phyloP scores from a whole-genome alignment of 805 yeast genomes.

The Saccharomyces paradoxus region DNA sequence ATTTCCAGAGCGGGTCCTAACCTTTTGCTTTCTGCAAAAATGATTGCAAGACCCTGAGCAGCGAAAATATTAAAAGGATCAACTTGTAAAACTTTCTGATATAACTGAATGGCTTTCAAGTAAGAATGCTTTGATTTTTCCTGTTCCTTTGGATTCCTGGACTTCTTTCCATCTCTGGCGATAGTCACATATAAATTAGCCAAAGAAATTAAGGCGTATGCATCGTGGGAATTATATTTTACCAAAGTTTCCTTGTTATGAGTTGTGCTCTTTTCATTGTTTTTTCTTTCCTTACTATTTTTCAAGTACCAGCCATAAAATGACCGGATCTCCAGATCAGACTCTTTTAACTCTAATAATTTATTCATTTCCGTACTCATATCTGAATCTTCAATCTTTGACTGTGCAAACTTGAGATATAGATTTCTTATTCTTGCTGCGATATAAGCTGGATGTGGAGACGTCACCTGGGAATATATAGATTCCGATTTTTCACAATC shows the following conservation, averaged over 20 bases:
- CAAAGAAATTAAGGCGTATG: slow-evolving; percentile 79
- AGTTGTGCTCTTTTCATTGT: slow-evolving; percentile 55
- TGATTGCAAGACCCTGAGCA: slow-evolving; percentile 94
- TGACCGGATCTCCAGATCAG: slow-evolving; percentile 76
- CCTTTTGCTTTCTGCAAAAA: slow-evolving; percentile 78
- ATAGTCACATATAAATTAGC: slow-evolving; percentile 79
- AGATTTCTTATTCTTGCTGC: slow-evolving; percentile 69
- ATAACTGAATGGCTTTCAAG: slow-evolving; percentile 84
- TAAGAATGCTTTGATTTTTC: slow-evolving; percentile 64
- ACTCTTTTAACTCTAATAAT: slow-evolving; percentile 46
- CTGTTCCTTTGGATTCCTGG: slow-evolving; percentile 31
- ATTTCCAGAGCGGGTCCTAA: slow-evolving; percentile 72
- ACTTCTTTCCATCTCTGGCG: slow-evolving; percentile 64
- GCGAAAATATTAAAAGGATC: slow-evolving; percentile 88
- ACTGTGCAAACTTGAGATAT: slow-evolving; percentile 41
- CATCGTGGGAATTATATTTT: slow-evolving; percentile 77
- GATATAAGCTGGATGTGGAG: slow-evolving; percentile 57
- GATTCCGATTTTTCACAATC: slow-evolving; percentile 21
- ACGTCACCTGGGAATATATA: slow-evolving; percentile 49
- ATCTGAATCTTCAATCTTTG: slow-evolving; percentile 3
- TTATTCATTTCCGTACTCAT: slow-evolving; percentile 37
- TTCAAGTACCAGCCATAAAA: slow-evolving; percentile 84
- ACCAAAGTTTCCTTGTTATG: slow-evolving; percentile 82
- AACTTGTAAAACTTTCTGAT: slow-evolving; percentile 74
- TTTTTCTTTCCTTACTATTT: slow-evolving; percentile 36